These are phyloP conservation scores for Extremus antarcticus DNA, from an alignment of 495 filamentous ascomycete species.

Conservation along the genomic window DNA sequence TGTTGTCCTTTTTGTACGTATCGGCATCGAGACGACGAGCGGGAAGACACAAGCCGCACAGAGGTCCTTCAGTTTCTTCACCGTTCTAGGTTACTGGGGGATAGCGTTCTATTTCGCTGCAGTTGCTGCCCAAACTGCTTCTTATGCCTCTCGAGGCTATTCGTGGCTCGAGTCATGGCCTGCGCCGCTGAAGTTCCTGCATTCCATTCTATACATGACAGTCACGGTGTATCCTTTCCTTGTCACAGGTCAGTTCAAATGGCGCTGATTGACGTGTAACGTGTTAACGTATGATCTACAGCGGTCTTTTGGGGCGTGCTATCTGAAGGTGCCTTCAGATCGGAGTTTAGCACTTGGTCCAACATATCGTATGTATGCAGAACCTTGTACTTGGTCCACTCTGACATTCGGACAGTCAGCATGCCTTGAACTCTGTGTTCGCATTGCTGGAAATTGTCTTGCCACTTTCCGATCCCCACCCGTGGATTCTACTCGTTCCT, in stretches of 20 bases:
- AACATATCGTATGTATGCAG: constrained; percentile 50
- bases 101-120: constrained; percentile 65
- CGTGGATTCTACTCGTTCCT: constrained; percentile 43
- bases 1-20: constrained; percentile 53
- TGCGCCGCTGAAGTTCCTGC: constrained; percentile 49
- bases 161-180: constrained; percentile 53
- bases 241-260: constrained; percentile 36
- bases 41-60: constrained; percentile 30
- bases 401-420: constrained; percentile 41
- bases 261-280: not conserved
- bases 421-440: constrained; percentile 61
- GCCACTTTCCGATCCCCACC: constrained; percentile 47
- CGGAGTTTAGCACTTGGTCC: constrained; percentile 47
- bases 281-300: constrained; percentile 9
- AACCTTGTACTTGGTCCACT: too few species aligned
- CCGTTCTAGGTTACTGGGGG: constrained; percentile 64
- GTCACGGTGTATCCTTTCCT: constrained; percentile 58
- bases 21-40: constrained; percentile 44
- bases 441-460: constrained; percentile 63
- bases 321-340: constrained; percentile 40
- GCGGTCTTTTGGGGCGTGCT: constrained; percentile 53
- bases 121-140: constrained; percentile 52
- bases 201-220: constrained; percentile 54
- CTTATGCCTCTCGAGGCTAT: constrained; percentile 43
- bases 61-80: constrained; percentile 67